These are phyloP conservation scores for Stephania japonica DNA, from an alignment of 164 flowering plant genomes.

Conservation along the genomic window DNA sequence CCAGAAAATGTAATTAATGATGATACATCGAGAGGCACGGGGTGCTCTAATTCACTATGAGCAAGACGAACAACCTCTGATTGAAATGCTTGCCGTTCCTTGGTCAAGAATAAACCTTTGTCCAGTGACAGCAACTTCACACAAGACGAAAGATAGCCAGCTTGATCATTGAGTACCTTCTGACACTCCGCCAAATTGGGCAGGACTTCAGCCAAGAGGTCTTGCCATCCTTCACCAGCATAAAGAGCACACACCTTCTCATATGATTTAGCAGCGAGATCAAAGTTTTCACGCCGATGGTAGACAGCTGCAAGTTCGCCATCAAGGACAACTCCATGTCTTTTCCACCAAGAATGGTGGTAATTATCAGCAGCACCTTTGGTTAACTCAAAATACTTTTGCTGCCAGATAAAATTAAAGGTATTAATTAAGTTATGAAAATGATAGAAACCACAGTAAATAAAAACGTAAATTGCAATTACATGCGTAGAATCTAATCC, in stretches of 20 bases:
- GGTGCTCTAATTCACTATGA: constrained; percentile 92
- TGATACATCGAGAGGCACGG: constrained; percentile 93
- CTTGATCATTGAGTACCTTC: constrained; percentile 84
- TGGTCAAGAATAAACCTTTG: constrained; percentile 61
- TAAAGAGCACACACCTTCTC: constrained; percentile 98
- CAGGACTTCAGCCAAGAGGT: constrained; percentile 89
- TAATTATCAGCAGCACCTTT: constrained; percentile 97
- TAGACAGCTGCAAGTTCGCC: constrained; percentile 95
- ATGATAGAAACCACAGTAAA: background rate
- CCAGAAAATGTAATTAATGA: constrained; percentile 93
- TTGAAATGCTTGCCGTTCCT: constrained; percentile 92
- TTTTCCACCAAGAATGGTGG: constrained; percentile 97
- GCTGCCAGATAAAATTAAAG: constrained; percentile 34
- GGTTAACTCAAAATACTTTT: constrained; percentile 81
- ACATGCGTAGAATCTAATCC: no score
- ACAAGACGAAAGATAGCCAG: constrained; percentile 94
- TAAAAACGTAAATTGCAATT: background rate
- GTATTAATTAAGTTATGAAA: background rate
- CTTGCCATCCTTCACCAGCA: constrained; percentile 99
- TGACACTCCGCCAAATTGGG: constrained; percentile 98
- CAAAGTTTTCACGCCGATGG: constrained; percentile 67
- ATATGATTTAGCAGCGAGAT: constrained; percentile 90
- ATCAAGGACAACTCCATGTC: constrained; percentile 97
- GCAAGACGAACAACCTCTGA: constrained; percentile 86
- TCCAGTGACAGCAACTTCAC: constrained; percentile 88